Conservation (phyloP, 192 early-diverging fungal genomes). For the Phycomyces nitens region DNA sequence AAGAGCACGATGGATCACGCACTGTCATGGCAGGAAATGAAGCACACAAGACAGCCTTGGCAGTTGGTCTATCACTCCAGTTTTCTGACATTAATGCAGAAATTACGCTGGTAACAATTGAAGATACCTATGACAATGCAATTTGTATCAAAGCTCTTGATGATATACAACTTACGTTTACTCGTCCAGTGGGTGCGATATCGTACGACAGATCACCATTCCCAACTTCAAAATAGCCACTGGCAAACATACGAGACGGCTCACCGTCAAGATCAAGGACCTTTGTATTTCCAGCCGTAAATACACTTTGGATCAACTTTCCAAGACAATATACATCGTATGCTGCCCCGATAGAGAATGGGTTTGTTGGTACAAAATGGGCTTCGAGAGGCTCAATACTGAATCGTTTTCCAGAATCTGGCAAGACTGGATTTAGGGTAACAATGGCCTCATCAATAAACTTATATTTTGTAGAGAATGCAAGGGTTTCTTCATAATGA, state of each 20-base stretch:
- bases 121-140: conserved; percentile 36
- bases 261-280: conserved; percentile 22
- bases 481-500: conserved; percentile 48
- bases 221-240: conserved; percentile 31
- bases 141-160: neutral
- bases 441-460: conserved; percentile 28
- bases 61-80: conserved; percentile 47
- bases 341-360: conserved; percentile 44
- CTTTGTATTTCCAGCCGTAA: conserved; percentile 35
- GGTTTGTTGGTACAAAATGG: neutral
- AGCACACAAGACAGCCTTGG: conserved; percentile 45
- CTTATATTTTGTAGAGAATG: conserved; percentile 48
- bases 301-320: conserved; percentile 43
- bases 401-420: conserved; percentile 4
- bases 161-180: conserved; percentile 14
- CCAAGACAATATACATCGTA: conserved; percentile 54
- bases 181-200: conserved; percentile 28
- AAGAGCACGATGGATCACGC: conserved; percentile 34
- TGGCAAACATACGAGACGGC: conserved; percentile 1
- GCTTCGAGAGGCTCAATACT: conserved; percentile 23
- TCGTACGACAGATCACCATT: conserved; percentile 32
- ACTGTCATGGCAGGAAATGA: conserved; percentile 44
- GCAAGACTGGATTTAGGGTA: conserved; percentile 5
- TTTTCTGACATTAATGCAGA: conserved; percentile 35
- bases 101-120: conserved; percentile 43